Evolutionary conservation across 352 stramenopile species (phyloP).

Genomic region (Pythium chondricola): DNA sequence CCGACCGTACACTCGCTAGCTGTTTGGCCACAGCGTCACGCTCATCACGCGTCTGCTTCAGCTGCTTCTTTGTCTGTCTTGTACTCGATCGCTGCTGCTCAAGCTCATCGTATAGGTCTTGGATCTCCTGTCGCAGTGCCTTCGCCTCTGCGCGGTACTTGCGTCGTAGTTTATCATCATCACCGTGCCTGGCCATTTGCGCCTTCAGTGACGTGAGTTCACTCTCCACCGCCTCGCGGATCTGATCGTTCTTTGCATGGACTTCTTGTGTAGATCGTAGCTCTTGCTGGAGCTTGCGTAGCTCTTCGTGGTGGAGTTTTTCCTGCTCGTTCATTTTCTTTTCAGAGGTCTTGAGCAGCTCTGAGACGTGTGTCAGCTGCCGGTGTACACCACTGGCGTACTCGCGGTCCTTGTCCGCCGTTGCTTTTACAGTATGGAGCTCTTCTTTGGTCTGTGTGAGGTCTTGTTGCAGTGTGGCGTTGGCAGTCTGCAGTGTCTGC

Average conservation of each 20-base stretch:
- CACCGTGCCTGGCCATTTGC: slow-evolving; percentile 13
- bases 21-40: slow-evolving; percentile 35
- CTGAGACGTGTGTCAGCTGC: slow-evolving; percentile 51
- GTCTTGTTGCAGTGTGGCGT: slow-evolving; percentile 17
- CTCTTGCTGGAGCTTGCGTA: slow-evolving; percentile 22
- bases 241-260: slow-evolving; percentile 11
- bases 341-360: slow-evolving; percentile 54
- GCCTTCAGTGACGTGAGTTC: slow-evolving; percentile 21
- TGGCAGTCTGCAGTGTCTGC: slow-evolving; percentile 27
- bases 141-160: slow-evolving; percentile 10
- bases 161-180: slow-evolving; percentile 4
- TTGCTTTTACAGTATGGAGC: background rate
- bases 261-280: slow-evolving; percentile 19
- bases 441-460: slow-evolving; percentile 19
- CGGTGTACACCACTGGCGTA: slow-evolving; percentile 49
- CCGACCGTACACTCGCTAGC: slow-evolving; percentile 24
- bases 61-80: slow-evolving; percentile 35
- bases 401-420: slow-evolving; percentile 35
- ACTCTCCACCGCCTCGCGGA: slow-evolving; percentile 22
- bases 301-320: slow-evolving; percentile 16
- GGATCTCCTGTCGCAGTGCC: slow-evolving; percentile 1
- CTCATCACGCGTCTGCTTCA: slow-evolving; percentile 21
- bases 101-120: slow-evolving; percentile 22
- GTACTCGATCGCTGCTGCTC: slow-evolving; percentile 27
- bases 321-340: slow-evolving; percentile 39